These are phyloP conservation scores for Globisporangium takayamanum DNA, from an alignment of 352 stramenopile species.

Conservation along the genomic window DNA sequence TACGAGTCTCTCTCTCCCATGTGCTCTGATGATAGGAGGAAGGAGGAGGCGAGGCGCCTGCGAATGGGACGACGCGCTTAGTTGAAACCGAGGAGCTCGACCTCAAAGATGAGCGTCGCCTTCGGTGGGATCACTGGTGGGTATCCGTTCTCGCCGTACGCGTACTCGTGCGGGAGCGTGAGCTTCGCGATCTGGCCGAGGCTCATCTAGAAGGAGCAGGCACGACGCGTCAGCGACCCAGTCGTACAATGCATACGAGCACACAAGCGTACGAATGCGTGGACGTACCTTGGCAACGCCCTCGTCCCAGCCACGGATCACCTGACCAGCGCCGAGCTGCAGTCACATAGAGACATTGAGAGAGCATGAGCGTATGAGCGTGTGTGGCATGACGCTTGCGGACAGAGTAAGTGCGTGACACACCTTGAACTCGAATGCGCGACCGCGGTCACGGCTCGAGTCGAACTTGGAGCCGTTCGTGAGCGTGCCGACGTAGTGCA, in stretches of 20 bases:
- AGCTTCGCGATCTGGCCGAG: constrained; percentile 92
- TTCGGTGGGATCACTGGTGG: constrained; percentile 88
- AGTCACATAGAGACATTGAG: background rate
- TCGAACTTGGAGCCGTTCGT: constrained; percentile 78
- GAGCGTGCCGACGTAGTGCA: constrained; percentile 79
- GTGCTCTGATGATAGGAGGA: too few species aligned
- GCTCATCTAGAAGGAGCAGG: constrained; percentile 49
- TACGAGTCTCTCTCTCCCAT: too few species aligned
- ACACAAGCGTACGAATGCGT: background rate
- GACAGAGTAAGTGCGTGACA: background rate
- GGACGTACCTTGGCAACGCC: constrained; percentile 35
- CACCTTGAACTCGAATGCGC: constrained; percentile 72
- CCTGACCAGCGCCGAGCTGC: constrained; percentile 61
- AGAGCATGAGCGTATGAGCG: background rate
- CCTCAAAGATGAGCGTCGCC: constrained; percentile 91
- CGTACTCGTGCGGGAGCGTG: constrained; percentile 90
- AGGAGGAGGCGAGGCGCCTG: background rate
- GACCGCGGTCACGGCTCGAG: constrained; percentile 68
- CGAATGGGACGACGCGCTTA: constrained; percentile 15
- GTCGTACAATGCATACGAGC: background rate
- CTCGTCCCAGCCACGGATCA: constrained; percentile 79
- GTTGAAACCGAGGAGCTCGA: constrained; percentile 85
- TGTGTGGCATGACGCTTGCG: background rate
- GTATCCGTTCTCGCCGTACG: constrained; percentile 89
- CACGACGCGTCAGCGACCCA: constrained; percentile 1